Evolutionary conservation across 495 filamentous ascomycete genomes (phyloP).

Genomic region (Aspergillus avenaceus): DNA sequence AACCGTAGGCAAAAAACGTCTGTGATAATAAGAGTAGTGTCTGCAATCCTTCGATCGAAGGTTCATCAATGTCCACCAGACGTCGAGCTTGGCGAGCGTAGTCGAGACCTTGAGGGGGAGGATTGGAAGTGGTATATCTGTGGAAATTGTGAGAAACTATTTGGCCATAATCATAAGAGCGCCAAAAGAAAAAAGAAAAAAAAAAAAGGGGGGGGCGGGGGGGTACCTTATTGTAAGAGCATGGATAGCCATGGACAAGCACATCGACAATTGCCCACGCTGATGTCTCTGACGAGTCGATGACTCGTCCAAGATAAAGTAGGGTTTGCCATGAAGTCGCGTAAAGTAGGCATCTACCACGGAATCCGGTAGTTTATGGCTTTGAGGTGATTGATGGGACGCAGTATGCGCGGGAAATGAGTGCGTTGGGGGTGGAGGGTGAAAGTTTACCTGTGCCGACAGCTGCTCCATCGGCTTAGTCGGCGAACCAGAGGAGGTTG

Average conservation of each 20-base stretch:
- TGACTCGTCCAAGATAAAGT: conserved; percentile 70
- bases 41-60: conserved; percentile 71
- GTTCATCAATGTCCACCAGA: conserved; percentile 73
- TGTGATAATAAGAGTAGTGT: conserved; percentile 70
- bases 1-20: conserved; percentile 70
- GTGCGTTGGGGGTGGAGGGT: conserved; percentile 2
- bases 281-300: conserved; percentile 63
- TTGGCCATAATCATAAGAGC: conserved; percentile 8
- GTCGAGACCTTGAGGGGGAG: conserved; percentile 48
- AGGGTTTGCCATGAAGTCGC: conserved; percentile 74
- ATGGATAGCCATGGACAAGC: conserved; percentile 66
- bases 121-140: conserved; percentile 51
- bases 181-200: neutral
- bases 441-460: conserved; percentile 1
- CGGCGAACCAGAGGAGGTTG: conserved; percentile 34
- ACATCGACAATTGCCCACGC: conserved; percentile 58
- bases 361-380: conserved; percentile 46
- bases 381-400: conserved; percentile 24
- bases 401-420: conserved; percentile 18
- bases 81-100: conserved; percentile 62
- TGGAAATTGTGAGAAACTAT: neutral
- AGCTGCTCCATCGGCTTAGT: conserved; percentile 17
- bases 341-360: conserved; percentile 74
- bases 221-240: conserved; percentile 71
- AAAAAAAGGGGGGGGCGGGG: too few relatives aligned